Percentiles rank a stretch among this genome's conserved stretches.
Evolutionary conservation across 441 rosid genomes (phyloP).

Genomic region (Syzygium malaccense): DNA sequence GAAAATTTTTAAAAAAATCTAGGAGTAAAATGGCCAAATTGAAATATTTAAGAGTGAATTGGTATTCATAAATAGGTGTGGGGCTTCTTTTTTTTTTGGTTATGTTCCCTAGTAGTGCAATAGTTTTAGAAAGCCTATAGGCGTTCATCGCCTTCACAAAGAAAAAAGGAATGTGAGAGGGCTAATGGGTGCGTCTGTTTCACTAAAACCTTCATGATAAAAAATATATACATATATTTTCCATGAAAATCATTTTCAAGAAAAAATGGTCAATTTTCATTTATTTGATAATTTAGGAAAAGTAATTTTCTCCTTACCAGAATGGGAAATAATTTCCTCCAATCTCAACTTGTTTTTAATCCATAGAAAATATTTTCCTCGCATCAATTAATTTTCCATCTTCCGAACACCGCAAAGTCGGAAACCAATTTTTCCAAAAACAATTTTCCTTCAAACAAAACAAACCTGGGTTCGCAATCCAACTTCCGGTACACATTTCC

Average conservation of each 20-base stretch:
- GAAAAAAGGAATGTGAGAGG: not conserved
- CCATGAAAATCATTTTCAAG: no score
- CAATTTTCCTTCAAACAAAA: not conserved
- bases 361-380: not conserved
- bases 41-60: fast-evolving
- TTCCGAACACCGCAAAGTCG: not conserved
- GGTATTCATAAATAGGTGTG: fast-evolving
- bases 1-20: fast-evolving
- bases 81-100: not conserved
- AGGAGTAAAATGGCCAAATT: fast-evolving
- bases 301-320: fast-evolving
- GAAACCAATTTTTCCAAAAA: not conserved
- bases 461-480: not conserved
- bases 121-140: not conserved
- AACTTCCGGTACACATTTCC: not conserved
- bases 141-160: not conserved
- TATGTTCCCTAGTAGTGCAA: fast-evolving
- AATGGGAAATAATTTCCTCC: not conserved
- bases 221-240: no score
- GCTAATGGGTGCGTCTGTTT: not conserved
- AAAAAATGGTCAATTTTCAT: not conserved
- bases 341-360: not conserved
- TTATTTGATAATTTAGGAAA: fast-evolving
- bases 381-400: not conserved
- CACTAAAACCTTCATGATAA: not conserved